A percentile compares a stretch with the other conserved stretches of the same genome.
Evolutionary conservation across 495 filamentous ascomycete genomes (phyloP).

Genomic region (Xylona heveae): DNA sequence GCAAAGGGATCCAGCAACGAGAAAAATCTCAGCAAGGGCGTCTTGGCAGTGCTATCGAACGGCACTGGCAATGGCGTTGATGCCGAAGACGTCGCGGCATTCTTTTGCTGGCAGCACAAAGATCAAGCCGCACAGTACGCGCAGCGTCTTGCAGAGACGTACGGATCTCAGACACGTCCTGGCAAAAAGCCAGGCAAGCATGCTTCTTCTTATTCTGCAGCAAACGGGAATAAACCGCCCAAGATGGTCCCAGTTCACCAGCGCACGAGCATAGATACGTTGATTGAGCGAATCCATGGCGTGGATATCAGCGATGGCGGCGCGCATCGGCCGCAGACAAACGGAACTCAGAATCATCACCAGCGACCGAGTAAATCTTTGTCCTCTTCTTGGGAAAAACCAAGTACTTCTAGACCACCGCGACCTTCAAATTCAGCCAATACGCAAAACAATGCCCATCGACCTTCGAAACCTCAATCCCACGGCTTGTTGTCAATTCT

Average conservation of each 20-base stretch:
- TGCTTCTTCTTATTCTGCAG: slow-evolving; percentile 13
- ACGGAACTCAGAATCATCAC: slow-evolving; percentile 9
- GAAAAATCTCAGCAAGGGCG: slow-evolving; percentile 12
- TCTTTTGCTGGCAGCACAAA: slow-evolving; percentile 89
- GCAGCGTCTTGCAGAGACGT: too few species aligned
- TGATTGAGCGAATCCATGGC: slow-evolving; percentile 59
- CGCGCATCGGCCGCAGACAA: slow-evolving; percentile 6
- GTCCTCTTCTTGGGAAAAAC: too few species aligned
- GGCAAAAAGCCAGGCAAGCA: slow-evolving; percentile 7
- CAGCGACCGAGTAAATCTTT: slow-evolving; percentile 6
- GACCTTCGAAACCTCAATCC: too few species aligned
- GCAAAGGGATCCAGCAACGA: too few species aligned
- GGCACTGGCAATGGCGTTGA: slow-evolving; percentile 16
- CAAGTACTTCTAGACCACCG: too few species aligned
- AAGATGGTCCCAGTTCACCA: slow-evolving; percentile 11
- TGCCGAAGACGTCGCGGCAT: slow-evolving; percentile 22
- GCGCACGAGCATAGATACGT: slow-evolving; percentile 58
- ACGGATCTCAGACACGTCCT: too few species aligned
- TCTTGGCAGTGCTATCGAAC: slow-evolving; percentile 17
- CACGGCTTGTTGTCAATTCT: too few species aligned
- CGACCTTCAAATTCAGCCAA: too few species aligned
- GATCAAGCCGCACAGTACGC: slow-evolving; percentile 44
- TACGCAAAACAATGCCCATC: too few species aligned
- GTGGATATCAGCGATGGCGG: slow-evolving; percentile 29
- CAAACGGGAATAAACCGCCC: slow-evolving; percentile 15